These are phyloP conservation scores for Serendipita indica DNA, from an alignment of 768 basidiomycete genomes.

Conservation along the genomic window DNA sequence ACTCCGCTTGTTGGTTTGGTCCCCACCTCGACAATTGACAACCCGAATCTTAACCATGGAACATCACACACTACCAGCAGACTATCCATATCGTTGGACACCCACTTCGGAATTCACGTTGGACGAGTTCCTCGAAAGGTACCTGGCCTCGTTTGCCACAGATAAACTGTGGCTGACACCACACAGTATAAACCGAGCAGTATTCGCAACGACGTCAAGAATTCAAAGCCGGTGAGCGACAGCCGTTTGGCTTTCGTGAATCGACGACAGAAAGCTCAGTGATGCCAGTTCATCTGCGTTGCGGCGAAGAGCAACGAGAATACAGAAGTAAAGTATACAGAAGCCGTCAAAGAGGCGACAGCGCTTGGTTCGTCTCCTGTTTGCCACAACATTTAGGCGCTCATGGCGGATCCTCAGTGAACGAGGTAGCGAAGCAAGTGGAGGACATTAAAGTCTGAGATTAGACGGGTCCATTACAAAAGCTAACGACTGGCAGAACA, in stretches of 20 bases:
- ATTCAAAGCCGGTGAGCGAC: background rate
- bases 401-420: background rate
- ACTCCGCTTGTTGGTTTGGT: too few relatives aligned
- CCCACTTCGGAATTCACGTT: background rate
- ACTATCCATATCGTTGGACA: background rate
- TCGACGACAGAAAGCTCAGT: background rate
- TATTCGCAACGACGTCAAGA: slow-evolving; percentile 6
- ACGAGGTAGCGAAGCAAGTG: background rate
- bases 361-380: background rate
- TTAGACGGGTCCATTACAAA: background rate
- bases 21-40: too few relatives aligned
- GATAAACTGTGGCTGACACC: background rate
- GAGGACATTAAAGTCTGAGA: background rate
- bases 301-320: background rate
- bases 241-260: background rate
- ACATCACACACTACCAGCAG: background rate
- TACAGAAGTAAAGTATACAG: background rate
- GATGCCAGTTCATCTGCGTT: background rate
- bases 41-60: background rate
- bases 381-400: background rate
- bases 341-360: background rate
- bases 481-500: slow-evolving; percentile 24
- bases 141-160: background rate
- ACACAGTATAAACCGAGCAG: background rate
- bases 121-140: slow-evolving; percentile 4